Percentiles rank a stretch among this genome's conserved stretches.
These are phyloP conservation scores for Clitopilus passeckerianus DNA, from an alignment of 768 basidiomycete genomes.

Conservation along the genomic window DNA sequence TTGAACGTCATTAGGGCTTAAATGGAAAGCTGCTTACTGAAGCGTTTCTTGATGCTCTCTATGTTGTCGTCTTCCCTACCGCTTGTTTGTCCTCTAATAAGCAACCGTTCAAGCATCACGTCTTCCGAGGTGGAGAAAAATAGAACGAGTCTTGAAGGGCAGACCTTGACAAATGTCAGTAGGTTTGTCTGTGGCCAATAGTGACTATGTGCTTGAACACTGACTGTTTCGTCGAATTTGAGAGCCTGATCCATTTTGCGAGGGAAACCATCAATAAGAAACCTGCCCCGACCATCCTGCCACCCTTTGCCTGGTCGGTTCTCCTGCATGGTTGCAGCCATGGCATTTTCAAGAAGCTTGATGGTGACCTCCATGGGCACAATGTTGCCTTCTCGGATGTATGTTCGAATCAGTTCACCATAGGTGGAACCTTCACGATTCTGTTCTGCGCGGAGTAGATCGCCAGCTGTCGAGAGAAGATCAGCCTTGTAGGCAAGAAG, in stretches of 20 bases:
- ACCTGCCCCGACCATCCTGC: conserved; percentile 71
- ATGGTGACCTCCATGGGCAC: conserved; percentile 97
- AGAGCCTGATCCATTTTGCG: conserved; percentile 98
- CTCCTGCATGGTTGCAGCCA: conserved; percentile 56
- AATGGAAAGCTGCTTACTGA: conserved; percentile 48
- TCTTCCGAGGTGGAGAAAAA: conserved; percentile 87
- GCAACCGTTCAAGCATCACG: conserved; percentile 79
- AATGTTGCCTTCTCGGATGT: conserved; percentile 88
- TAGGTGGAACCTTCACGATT: conserved; percentile 77
- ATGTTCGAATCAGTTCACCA: conserved; percentile 79
- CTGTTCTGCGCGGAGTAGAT: conserved; percentile 94
- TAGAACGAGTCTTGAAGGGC: conserved; percentile 71
- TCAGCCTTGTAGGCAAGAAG: neutral
- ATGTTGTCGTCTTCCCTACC: conserved; percentile 95
- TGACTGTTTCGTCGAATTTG: conserved; percentile 82
- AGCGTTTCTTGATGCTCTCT: conserved; percentile 96
- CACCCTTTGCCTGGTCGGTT: conserved; percentile 47
- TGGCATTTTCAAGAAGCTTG: conserved; percentile 92
- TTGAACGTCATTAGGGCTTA: neutral
- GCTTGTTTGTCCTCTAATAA: conserved; percentile 89
- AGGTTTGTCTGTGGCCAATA: neutral
- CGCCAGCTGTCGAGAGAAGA: conserved; percentile 64
- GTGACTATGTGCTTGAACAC: conserved; percentile 14
- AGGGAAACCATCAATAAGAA: conserved; percentile 96
- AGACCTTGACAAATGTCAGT: conserved; percentile 49